Percentiles rank a stretch among this genome's conserved stretches.
These are phyloP conservation scores for Aspergillus heteromorphus DNA, from an alignment of 495 filamentous ascomycete genomes.

Conservation along the genomic window DNA sequence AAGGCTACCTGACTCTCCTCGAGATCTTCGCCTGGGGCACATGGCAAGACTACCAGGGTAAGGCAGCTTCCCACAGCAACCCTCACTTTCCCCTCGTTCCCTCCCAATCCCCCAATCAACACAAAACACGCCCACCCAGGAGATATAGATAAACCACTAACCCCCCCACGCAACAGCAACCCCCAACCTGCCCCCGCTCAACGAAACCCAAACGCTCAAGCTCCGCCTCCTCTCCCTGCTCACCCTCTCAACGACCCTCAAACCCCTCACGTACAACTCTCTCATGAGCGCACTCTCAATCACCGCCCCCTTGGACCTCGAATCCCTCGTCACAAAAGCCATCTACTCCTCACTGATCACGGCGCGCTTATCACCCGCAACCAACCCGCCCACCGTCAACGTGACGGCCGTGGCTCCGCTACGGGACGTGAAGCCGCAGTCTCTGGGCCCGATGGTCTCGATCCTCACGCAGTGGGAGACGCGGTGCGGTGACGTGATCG, in stretches of 20 bases:
- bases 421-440: slow-evolving; percentile 72
- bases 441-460: slow-evolving; percentile 59
- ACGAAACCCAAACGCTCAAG: slow-evolving; percentile 68
- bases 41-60: slow-evolving; percentile 70
- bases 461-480: slow-evolving; percentile 67
- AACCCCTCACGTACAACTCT: slow-evolving; percentile 64
- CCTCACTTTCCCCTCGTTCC: slow-evolving; percentile 13
- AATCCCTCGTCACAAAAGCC: slow-evolving; percentile 82
- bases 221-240: slow-evolving; percentile 88
- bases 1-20: slow-evolving; percentile 63
- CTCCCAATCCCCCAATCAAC: not conserved
- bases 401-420: slow-evolving; percentile 77
- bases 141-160: no score
- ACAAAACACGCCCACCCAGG: no score
- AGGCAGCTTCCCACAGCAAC: no score
- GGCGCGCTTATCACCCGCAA: slow-evolving; percentile 72
- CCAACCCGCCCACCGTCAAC: slow-evolving; percentile 58
- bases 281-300: slow-evolving; percentile 66
- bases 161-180: slow-evolving; percentile 38
- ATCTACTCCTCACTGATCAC: slow-evolving; percentile 80
- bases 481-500: slow-evolving; percentile 69
- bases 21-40: slow-evolving; percentile 94
- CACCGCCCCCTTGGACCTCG: slow-evolving; percentile 62
- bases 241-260: slow-evolving; percentile 57
- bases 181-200: slow-evolving; percentile 63